Percentiles rank a stretch among this genome's conserved stretches.
Conservation (phyloP, 208 protist genomes). For the Wallacemonas sp. region DNA sequence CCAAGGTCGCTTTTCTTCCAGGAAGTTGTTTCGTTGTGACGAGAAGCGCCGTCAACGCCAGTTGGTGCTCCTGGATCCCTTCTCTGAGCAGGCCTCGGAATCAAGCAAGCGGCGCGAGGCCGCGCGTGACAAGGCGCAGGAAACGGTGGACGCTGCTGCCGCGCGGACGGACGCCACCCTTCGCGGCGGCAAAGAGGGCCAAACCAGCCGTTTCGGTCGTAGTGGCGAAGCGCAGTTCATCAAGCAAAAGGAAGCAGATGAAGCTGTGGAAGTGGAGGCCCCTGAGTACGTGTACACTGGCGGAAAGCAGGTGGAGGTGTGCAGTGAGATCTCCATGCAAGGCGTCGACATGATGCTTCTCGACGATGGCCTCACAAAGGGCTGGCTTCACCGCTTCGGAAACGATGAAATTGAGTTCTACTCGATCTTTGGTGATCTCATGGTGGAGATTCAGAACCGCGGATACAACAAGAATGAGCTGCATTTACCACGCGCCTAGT, state of each 20-base stretch:
- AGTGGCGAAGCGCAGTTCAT: slow-evolving; percentile 81
- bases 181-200: neutral
- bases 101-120: slow-evolving; percentile 40
- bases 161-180: slow-evolving; percentile 19
- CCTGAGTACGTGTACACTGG: slow-evolving; percentile 11
- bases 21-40: slow-evolving; percentile 41
- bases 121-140: slow-evolving; percentile 40
- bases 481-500: slow-evolving; percentile 22
- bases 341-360: slow-evolving; percentile 84
- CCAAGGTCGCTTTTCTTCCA: slow-evolving; percentile 18
- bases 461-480: slow-evolving; percentile 83
- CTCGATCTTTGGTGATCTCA: slow-evolving; percentile 48
- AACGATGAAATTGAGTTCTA: slow-evolving; percentile 80
- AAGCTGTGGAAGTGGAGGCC: slow-evolving; percentile 6
- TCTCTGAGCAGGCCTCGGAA: slow-evolving; percentile 67
- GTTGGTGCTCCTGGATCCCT: slow-evolving; percentile 74
- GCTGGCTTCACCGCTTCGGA: slow-evolving; percentile 72
- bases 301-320: slow-evolving; percentile 47
- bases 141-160: slow-evolving; percentile 31
- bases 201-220: slow-evolving; percentile 30
- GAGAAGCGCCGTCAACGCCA: slow-evolving; percentile 69
- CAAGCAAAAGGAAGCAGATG: neutral
- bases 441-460: slow-evolving; percentile 61
- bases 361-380: slow-evolving; percentile 71
- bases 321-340: slow-evolving; percentile 73